These are phyloP conservation scores for Moniliella sp. DNA, from an alignment of 1,284 basidiomycete genomes.

Conservation along the genomic window DNA sequence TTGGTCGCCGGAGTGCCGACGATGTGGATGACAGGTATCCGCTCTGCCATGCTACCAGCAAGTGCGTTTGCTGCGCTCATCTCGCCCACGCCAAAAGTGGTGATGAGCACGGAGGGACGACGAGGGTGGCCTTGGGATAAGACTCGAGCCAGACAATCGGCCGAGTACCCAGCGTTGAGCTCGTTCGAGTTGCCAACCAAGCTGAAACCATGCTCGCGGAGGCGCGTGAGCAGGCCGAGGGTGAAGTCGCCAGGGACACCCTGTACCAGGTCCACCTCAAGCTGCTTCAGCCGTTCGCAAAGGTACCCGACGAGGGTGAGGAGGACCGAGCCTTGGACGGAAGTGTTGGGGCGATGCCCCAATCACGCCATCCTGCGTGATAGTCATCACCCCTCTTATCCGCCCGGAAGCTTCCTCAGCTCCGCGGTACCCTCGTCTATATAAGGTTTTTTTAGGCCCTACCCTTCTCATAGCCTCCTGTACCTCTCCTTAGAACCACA, in stretches of 20 bases:
- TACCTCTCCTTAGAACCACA: too few relatives aligned
- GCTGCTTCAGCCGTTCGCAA: conserved; percentile 24
- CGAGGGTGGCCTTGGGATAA: too few relatives aligned
- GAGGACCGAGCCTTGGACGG: too few relatives aligned
- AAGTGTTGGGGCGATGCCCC: too few relatives aligned
- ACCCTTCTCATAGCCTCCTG: too few relatives aligned
- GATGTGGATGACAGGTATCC: conserved; percentile 74
- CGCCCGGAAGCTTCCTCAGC: too few relatives aligned
- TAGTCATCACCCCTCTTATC: too few relatives aligned
- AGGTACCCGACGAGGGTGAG: conserved; percentile 25
- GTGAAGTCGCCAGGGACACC: conserved; percentile 85
- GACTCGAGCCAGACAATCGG: conserved; percentile 6
- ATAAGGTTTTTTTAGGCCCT: too few relatives aligned
- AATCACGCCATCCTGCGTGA: too few relatives aligned
- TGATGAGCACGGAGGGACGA: too few relatives aligned
- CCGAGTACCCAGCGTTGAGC: conserved; percentile 38
- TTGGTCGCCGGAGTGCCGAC: conserved; percentile 61
- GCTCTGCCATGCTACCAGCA: conserved; percentile 47
- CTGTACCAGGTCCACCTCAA: conserved; percentile 45
- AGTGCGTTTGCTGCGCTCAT: conserved; percentile 39
- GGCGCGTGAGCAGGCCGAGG: conserved; percentile 48
- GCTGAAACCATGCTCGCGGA: conserved; percentile 59
- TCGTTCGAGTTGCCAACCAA: conserved; percentile 51
- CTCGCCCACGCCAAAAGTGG: conserved; percentile 63
- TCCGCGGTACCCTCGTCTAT: too few relatives aligned